These are phyloP conservation scores for Lasiodiplodia hormozganensis DNA, from an alignment of 2,329 filamentous ascomycete species.

Conservation along the genomic window DNA sequence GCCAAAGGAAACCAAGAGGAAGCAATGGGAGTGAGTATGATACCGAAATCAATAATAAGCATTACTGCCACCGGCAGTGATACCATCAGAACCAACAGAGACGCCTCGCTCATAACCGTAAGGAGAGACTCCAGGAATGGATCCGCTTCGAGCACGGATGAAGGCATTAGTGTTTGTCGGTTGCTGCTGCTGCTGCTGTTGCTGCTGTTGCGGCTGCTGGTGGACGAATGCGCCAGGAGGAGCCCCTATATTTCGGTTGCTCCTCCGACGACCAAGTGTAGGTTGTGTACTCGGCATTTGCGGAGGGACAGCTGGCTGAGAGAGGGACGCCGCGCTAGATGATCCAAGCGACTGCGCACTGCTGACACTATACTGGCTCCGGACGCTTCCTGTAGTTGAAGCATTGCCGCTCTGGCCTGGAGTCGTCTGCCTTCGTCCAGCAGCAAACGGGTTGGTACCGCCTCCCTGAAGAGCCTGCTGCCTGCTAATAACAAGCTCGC, in stretches of 20 bases:
- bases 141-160: constrained; percentile 40
- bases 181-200: constrained; percentile 27
- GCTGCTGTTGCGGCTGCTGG: not conserved
- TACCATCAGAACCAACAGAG: constrained; percentile 34
- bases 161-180: constrained; percentile 40
- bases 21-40: constrained; percentile 1
- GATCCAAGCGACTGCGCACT: constrained; percentile 31
- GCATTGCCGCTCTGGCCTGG: constrained; percentile 9
- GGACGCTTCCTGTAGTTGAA: not conserved
- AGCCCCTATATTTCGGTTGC: constrained; percentile 44
- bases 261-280: constrained; percentile 41
- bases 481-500: constrained; percentile 46
- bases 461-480: constrained; percentile 41
- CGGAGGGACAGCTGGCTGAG: constrained; percentile 35
- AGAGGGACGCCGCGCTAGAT: constrained; percentile 40
- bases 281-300: constrained; percentile 30
- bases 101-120: constrained; percentile 38
- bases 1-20: not conserved
- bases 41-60: constrained; percentile 26
- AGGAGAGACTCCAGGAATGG: constrained; percentile 39
- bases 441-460: constrained; percentile 46
- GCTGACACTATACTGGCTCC: constrained; percentile 35
- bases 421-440: constrained; percentile 38
- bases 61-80: constrained; percentile 37
- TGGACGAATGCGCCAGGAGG: constrained; percentile 36